Percentiles rank a stretch among this genome's conserved stretches.
Conservation (phyloP, 2,329 filamentous ascomycete species). For the Phoma sp. region DNA sequence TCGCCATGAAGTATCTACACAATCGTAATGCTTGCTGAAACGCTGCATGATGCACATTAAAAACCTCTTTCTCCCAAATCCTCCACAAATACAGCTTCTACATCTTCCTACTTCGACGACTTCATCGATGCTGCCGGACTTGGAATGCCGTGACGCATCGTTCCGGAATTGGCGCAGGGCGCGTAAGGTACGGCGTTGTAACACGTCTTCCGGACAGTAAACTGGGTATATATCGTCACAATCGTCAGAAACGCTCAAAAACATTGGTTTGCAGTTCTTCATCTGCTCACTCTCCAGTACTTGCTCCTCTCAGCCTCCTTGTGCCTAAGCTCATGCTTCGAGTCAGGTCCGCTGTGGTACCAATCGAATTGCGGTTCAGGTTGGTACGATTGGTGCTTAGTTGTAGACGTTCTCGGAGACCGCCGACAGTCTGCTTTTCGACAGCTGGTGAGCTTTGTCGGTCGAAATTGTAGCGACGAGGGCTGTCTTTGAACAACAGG, state of each 20-base stretch:
- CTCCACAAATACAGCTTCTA: constrained; percentile 7
- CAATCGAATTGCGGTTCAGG: constrained; percentile 38
- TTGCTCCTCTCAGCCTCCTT: constrained; percentile 37
- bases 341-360: constrained; percentile 32
- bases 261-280: constrained; percentile 9
- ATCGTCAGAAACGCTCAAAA: constrained; percentile 31
- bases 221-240: constrained; percentile 40
- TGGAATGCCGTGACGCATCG: constrained; percentile 5
- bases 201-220: constrained; percentile 23
- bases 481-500: constrained; percentile 35
- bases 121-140: background rate
- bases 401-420: constrained; percentile 34
- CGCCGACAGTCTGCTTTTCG: constrained; percentile 36
- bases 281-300: constrained; percentile 42
- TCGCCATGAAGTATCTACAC: background rate
- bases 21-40: constrained; percentile 2
- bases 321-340: constrained; percentile 39
- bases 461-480: constrained; percentile 36
- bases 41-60: constrained; percentile 2
- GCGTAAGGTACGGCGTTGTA: constrained; percentile 4
- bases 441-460: constrained; percentile 41
- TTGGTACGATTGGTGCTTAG: constrained; percentile 33
- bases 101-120: background rate
- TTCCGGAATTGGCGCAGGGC: background rate
- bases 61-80: constrained; percentile 3